Evolutionary conservation across 805 yeast genomes (phyloP).

Genomic region (Saturnispora ahearnii): DNA sequence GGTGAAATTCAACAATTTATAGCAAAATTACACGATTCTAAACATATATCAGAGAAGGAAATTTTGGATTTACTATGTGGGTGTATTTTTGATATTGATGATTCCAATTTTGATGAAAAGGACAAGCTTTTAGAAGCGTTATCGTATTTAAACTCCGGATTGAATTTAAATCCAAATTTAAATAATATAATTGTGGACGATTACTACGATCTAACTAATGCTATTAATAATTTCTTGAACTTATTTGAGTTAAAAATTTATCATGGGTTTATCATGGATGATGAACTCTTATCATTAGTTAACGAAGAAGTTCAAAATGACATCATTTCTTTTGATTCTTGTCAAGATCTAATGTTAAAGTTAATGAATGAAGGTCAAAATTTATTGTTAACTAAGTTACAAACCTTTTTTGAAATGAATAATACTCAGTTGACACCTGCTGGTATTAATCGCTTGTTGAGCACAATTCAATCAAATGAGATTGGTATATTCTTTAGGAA

Average conservation of each 20-base stretch:
- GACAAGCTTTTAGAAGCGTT: slow-evolving; percentile 3
- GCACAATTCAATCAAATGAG: slow-evolving; percentile 33
- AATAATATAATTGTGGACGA: slow-evolving; percentile 28
- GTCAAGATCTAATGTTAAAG: slow-evolving; percentile 24
- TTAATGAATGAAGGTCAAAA: slow-evolving; percentile 12
- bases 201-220: slow-evolving; percentile 15
- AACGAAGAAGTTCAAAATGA: background rate
- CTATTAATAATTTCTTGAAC: slow-evolving; percentile 17
- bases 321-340: slow-evolving; percentile 20
- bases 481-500: slow-evolving; percentile 75
- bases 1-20: background rate
- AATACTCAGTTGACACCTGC: slow-evolving; percentile 66
- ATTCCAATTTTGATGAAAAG: background rate
- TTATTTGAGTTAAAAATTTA: slow-evolving; percentile 34
- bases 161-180: slow-evolving; percentile 64
- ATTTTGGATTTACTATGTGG: background rate
- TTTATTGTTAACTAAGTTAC: slow-evolving; percentile 7
- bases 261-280: slow-evolving; percentile 57
- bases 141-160: slow-evolving; percentile 44
- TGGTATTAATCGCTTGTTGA: slow-evolving; percentile 47
- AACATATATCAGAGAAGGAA: background rate
- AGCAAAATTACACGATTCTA: slow-evolving; percentile 1
- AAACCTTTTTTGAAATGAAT: slow-evolving; percentile 45
- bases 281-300: background rate
- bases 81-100: background rate